phyloP scores from a whole-genome alignment of 139 green algal genomes.

The Deuterostichococcus epilithicus region DNA sequence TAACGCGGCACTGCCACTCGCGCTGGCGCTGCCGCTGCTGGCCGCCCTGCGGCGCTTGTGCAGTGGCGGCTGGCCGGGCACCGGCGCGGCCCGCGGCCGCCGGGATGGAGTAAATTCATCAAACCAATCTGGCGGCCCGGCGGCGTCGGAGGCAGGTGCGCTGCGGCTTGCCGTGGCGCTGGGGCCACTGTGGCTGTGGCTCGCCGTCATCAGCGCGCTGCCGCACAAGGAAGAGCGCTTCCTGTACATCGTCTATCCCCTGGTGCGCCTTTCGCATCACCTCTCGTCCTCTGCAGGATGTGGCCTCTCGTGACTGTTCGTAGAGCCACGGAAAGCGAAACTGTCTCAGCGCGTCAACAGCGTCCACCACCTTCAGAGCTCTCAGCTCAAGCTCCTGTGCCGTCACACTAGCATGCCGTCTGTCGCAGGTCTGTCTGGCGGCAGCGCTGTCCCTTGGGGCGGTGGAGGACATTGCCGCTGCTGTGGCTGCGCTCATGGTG shows the following conservation, averaged over 20 bases:
- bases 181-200: conserved; percentile 63
- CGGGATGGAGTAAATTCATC: not conserved
- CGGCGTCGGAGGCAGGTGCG: too few species aligned
- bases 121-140: too few species aligned
- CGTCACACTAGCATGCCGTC: not conserved
- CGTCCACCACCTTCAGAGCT: not conserved
- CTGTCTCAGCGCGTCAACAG: not conserved
- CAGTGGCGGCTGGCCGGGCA: too few species aligned
- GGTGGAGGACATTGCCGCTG: not conserved
- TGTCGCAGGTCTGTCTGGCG: conserved; percentile 55
- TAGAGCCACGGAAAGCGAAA: not conserved
- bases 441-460: conserved; percentile 40
- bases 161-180: conserved; percentile 20
- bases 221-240: conserved; percentile 87
- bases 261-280: conserved; percentile 20
- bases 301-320: not conserved
- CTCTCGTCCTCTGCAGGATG: not conserved
- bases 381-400: not conserved
- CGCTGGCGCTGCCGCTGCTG: conserved; percentile 24
- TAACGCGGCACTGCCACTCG: conserved; percentile 53
- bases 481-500: not conserved
- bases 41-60: conserved; percentile 6
- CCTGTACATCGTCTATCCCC: conserved; percentile 69
- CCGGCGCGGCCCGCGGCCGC: too few species aligned
- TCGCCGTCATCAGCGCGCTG: conserved; percentile 57